Base-by-base conservation (phyloP, 768 basidiomycete genomes). In the Tephrocybe rancida region DNA sequence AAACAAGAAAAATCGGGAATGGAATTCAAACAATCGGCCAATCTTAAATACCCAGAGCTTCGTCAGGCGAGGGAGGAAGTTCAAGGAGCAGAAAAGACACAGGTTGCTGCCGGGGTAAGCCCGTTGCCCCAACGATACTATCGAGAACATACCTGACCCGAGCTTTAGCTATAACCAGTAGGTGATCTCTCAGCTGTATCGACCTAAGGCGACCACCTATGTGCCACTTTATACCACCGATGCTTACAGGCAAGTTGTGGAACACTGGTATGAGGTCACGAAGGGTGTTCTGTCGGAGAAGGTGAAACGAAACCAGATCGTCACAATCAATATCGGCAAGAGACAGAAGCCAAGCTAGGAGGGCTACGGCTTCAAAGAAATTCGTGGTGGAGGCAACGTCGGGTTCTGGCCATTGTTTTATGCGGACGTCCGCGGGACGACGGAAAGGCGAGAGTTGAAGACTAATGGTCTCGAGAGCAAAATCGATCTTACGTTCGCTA, bases 321-420 rank as follows among this genome's bases (percentile, higher is more conserved):
- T 54, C 26, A 38, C 45, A 27, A 48, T 48, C 37, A 24, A 54
- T 32, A 42, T 54, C 44, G 22, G 41, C 21, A 29, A 48, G 35
- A 48, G 53, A 48, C 21, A 29, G 53, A 39, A 49, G 3, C 49
- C 53, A n/a, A 48, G 9, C 14, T 54, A 48, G 53, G 38, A 49
- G 35, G 53, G 49, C 41, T 48, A 54, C 47, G 53, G 53, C 26
- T 48, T 48, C 37, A 39, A 49, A 5, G 27, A 48, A 48, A 25
- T 48, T 29, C 8, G 24, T 13, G 53, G 44, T 24, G 44, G 44
- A 29, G 53, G 53, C 34, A 37, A 48, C n/a, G 37, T n/a, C 22
- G 52, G 52, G 13, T 46, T 54, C 45, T 48, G 52, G 52, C 53
- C 53, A 48, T 54, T 54, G 24, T 48, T 54, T 27, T 38, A 5